Evolutionary conservation across 495 filamentous ascomycete species (phyloP), one percentile per base, ranked within the genome.

Genomic region (Barbatosphaeria neglecta): DNA sequence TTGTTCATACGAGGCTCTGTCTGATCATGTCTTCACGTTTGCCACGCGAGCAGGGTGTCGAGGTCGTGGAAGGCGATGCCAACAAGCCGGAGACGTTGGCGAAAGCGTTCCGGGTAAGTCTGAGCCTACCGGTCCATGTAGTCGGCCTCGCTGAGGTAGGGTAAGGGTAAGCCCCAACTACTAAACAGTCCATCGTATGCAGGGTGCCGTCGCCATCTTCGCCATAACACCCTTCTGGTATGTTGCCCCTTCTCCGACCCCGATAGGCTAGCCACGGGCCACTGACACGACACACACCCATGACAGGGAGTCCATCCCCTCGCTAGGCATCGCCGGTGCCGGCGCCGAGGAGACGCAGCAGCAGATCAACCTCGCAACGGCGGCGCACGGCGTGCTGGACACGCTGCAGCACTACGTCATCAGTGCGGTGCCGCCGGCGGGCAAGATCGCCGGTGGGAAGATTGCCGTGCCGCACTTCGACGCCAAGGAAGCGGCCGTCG

Each of bases 11-110:
- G n/a, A n/a, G n/a, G n/a, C n/a, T n/a, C n/a, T n/a, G n/a, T n/a
- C n/a, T n/a, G n/a, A n/a, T n/a, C n/a, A n/a, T n/a, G n/a, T n/a
- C n/a, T n/a, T n/a, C n/a, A n/a, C n/a, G n/a, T n/a, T n/a, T n/a
- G n/a, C n/a, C n/a, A n/a, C n/a, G n/a, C n/a, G n/a, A n/a, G n/a
- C n/a, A 51, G 11, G 50, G 49, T 27, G 46, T 57, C 6, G 49
- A 57, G 37, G 45, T 53, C 11, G 55, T 58, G 17, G 38, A 45
- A 16, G 61, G 46, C 0, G 51, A 62, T 44, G 40, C 52, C 0
- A 51, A 61, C 41, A 49, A 61, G 22, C 33, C 49, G 19, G 39
- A 22, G 5, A 50, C 41, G 16, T 31, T 56, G 2, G 19, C 24
- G 19, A 28, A 43, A 15, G 53, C 50, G 6, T 53, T 56, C 31